Evolutionary conservation across 306 rosid species (phyloP), one percentile per base, ranked within the genome.

Genomic region (Echinosophora koreensis): DNA sequence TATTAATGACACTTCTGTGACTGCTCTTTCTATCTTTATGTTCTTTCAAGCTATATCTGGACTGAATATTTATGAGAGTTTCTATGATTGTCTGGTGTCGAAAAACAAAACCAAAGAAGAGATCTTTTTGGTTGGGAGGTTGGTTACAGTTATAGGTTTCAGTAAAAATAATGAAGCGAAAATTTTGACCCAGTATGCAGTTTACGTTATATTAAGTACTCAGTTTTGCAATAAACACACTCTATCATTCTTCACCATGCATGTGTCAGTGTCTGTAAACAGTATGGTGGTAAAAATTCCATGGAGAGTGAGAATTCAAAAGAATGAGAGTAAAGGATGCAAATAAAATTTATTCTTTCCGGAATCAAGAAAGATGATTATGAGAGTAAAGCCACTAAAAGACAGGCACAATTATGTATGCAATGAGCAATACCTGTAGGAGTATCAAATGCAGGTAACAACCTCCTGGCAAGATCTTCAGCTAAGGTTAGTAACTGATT

Each of bases 391-490:
- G 4, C 49, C 71, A 34, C 49, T 41, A 51, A 59, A 78, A 37
- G 64, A 72, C 47, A 60, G 69, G 55, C 73, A 78, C 30, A 51
- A 2, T 44, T 60, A 8, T 66, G 60, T 30, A 52, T 50, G 49
- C 60, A 83, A 49, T 55, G 18, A 76, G 67, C 35, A 67, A 86
- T 73, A 94, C 98, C 98, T 71, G 98, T 92, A 56, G 98, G 98
- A 71, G 98, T 92, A 76, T 94, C 97, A 83, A 94, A 94, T 44
- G 97, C 98, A 75, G 97, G 98, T 78, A 94, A 86, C 84, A 94
- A 76, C 85, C 95, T 89, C 86, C 95, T 87, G 66, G 83, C 97
- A 71, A 94, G 87, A 88, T 94, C 98, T 84, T 92, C 98, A 12
- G 97, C 98, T 67, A 94, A 76, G 87, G 86, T 85, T 38, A 94